Evolutionary conservation across 495 filamentous ascomycete species (phyloP), one percentile per base, ranked within the genome.

Genomic region (Hapsidospora chrysogenum): DNA sequence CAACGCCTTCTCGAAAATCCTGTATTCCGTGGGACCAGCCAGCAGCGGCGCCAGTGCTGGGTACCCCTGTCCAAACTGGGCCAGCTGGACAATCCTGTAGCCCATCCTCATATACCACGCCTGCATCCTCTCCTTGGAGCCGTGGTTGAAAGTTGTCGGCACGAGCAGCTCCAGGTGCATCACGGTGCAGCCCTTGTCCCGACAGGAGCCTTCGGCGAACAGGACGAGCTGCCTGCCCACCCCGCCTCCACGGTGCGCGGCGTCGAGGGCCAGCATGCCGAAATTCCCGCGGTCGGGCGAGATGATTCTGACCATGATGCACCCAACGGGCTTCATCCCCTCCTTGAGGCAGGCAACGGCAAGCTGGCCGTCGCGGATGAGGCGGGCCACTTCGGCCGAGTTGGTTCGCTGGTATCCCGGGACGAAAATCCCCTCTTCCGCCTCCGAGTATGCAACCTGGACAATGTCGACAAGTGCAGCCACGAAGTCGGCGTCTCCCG

Each of bases 21-120:
- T 39, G 15, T 44, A 52, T 17, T 52, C 51, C 29, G 44, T 45
- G 17, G 47, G 49, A 17, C 46, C 51, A 4, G 41, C 48, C n/a
- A 49, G 40, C 14, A 46, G 44, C 29, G 48, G 46, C 13, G 30
- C 39, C 17, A 46, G 22, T 0, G 18, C 2, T 17, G 48, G 48
- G 16, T 46, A 43, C 9, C 36, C 41, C 4, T 27, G 9, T 9
- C 22, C 28, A 23, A 46, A 43, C 19, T 51, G 39, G 2, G 13
- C 9, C 4, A 33, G 17, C 7, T 39, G 39, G 8, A 32, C 28
- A 14, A 41, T n/a, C 17, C 14, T 8, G 18, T 48, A 51, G 0
- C 48, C 43, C 15, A 41, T 14, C 1, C 38, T 26, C 17, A 21
- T 30, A 17, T 47, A 51, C 46, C 41, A 51, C 16, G n/a, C 33